phyloP scores from a whole-genome alignment of 1,284 basidiomycete species.

The Taiwanofungus camphoratus region DNA sequence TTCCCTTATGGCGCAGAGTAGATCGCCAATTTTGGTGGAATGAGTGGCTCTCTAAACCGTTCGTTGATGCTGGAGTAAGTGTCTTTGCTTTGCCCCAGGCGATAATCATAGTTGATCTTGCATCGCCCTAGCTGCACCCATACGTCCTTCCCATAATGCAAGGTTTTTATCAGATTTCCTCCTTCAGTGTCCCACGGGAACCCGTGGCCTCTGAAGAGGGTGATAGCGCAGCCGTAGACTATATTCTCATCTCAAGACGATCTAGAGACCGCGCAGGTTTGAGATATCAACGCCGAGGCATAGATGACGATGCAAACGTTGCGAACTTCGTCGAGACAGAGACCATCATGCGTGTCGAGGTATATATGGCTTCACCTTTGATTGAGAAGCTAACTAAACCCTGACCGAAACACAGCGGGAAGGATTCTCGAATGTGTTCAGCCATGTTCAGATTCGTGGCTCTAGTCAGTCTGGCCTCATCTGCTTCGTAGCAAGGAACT shows the following conservation, averaged over 20 bases:
- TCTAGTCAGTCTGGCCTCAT: slow-evolving; percentile 55
- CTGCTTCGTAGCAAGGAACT: slow-evolving; percentile 6
- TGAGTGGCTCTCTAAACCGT: slow-evolving; percentile 70
- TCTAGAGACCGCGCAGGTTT: slow-evolving; percentile 91
- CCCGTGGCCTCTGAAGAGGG: slow-evolving; percentile 42
- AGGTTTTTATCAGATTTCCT: slow-evolving; percentile 75
- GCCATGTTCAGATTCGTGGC: slow-evolving; percentile 85
- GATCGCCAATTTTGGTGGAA: slow-evolving; percentile 91
- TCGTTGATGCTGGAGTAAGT: slow-evolving; percentile 68
- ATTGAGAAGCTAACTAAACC: slow-evolving; percentile 4
- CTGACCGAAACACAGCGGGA: slow-evolving; percentile 47
- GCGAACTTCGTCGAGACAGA: slow-evolving; percentile 95
- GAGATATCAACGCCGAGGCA: slow-evolving; percentile 91
- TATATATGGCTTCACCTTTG: slow-evolving; percentile 30
- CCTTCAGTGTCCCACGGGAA: slow-evolving; percentile 59
- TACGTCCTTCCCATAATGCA: slow-evolving; percentile 88
- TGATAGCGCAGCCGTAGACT: slow-evolving; percentile 45
- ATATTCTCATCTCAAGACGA: slow-evolving; percentile 77
- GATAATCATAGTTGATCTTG: not conserved
- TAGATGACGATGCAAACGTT: slow-evolving; percentile 80
- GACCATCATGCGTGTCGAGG: slow-evolving; percentile 77
- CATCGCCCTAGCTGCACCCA: slow-evolving; percentile 53
- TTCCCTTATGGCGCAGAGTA: slow-evolving; percentile 81
- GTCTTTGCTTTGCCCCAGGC: not conserved
- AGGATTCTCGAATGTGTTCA: slow-evolving; percentile 71